phyloP scores from a whole-genome alignment of 495 filamentous ascomycete species.

The Staphylotrichum tortipilum region DNA sequence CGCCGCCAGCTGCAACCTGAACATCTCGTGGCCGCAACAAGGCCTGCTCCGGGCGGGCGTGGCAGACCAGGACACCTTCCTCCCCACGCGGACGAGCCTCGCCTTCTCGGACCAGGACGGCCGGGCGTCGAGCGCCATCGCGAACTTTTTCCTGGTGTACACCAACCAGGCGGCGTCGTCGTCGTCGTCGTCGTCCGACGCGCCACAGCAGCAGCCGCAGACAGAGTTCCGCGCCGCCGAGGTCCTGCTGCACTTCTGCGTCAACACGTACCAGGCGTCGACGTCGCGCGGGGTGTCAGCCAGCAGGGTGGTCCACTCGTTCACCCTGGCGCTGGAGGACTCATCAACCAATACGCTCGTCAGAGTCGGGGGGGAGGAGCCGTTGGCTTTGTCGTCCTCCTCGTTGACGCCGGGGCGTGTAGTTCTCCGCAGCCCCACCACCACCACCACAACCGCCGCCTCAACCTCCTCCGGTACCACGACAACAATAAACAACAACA shows the following conservation, averaged over 20 bases:
- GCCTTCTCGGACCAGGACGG: slow-evolving; percentile 14
- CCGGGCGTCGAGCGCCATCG: slow-evolving; percentile 11
- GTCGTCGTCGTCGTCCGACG: not conserved
- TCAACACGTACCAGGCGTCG: slow-evolving; percentile 20
- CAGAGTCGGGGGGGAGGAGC: not conserved
- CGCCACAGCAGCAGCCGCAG: not conserved
- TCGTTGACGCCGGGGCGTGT: not conserved
- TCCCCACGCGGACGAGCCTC: slow-evolving; percentile 11
- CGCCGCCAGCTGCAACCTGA: slow-evolving; percentile 15
- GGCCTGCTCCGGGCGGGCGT: too few species aligned
- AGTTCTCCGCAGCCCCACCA: too few species aligned
- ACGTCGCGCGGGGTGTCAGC: slow-evolving; percentile 6
- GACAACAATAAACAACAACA: not conserved
- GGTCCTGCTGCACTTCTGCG: slow-evolving; percentile 23
- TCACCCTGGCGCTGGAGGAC: slow-evolving; percentile 1
- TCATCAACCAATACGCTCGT: not conserved
- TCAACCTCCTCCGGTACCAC: too few species aligned
- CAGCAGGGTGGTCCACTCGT: slow-evolving; percentile 14
- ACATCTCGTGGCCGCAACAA: slow-evolving; percentile 19
- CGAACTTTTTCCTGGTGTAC: slow-evolving; percentile 22
- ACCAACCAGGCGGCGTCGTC: slow-evolving; percentile 15
- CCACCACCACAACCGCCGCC: too few species aligned
- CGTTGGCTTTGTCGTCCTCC: not conserved
- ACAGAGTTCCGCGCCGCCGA: slow-evolving; percentile 19
- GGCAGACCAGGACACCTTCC: slow-evolving; percentile 12